Evolutionary conservation across 352 stramenopile species (phyloP), one percentile per base, ranked within the genome.

Genomic region (Blastocystis sp.): DNA sequence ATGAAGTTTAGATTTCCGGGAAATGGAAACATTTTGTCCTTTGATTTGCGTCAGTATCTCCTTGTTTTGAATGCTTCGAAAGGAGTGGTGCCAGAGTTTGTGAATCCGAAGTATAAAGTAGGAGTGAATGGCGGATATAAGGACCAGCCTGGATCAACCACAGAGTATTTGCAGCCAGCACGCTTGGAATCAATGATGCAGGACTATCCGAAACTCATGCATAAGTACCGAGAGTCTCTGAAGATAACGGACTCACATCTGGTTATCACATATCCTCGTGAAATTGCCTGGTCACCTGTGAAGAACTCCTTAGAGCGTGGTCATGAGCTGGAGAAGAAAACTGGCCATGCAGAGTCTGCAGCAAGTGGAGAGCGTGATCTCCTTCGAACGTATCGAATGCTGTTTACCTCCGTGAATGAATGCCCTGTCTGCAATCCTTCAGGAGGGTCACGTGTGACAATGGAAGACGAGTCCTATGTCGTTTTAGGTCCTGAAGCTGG

Each of bases 1-100:
- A n/a, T 81, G n/a, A 87, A 90, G 91, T 69, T 91, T 93, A 80
- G 69, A 33, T 80, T 66, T 15, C 69, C 69, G 30, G 95, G 95
- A 76, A 98, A 98, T 91, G 95, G 95, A 89, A 98, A 98, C 89
- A 92, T 96, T 58, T 90, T 98, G 56, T 88, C 96, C 1, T 95
- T 97, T 58, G 89, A 93, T 54, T 90, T 96, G 56, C 77, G 92
- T n/a, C 90, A 91, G 6, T 98, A 98, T 90, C 91, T 91, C 15
- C 90, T 90, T 57, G 91, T 92, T 19, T 84, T 96, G 90, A 77
- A 75, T 91, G 75, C 90, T 88, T 94, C 90, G 59, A 92, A 90
- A 81, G 95, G 95, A 57, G 89, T 95, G 15, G 93, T 98, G 75
- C 92, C 93, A 33, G 95, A 98, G 90, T 98, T 98, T 91, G 94